Conservation (phyloP, 1,139 yeast species). For the Yamadazyma trypodendri region DNA sequence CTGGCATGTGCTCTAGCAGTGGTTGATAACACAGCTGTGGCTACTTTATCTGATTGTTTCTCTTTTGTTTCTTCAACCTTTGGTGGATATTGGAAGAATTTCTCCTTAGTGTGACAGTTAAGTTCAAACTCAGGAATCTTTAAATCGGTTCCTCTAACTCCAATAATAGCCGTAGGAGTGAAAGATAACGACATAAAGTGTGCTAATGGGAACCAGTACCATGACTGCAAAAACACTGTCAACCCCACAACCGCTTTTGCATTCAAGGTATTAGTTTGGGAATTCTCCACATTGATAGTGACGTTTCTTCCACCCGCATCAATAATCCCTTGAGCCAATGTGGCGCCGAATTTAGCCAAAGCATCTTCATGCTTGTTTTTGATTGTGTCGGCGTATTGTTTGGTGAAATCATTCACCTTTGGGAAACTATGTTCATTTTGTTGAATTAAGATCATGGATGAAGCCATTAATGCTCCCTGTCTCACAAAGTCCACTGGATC, state of each 20-base stretch:
- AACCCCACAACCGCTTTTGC: conserved; percentile 91
- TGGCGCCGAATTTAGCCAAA: conserved; percentile 96
- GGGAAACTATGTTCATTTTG: conserved; percentile 86
- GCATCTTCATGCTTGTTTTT: conserved; percentile 94
- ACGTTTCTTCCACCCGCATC: conserved; percentile 99
- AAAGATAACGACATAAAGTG: conserved; percentile 91
- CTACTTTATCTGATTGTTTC: conserved; percentile 84
- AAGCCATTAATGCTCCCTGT: conserved; percentile 94
- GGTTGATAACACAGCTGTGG: conserved; percentile 91
- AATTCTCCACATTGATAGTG: conserved; percentile 86
- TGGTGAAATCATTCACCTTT: conserved; percentile 74
- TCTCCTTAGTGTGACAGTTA: conserved; percentile 78
- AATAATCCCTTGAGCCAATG: conserved; percentile 94
- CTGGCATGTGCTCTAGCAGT: conserved; percentile 91
- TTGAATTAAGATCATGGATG: conserved; percentile 89
- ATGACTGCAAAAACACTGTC: conserved; percentile 84
- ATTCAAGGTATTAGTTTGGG: conserved; percentile 89
- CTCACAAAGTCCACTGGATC: conserved; percentile 97
- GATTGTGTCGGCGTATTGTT: conserved; percentile 71
- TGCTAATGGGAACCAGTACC: conserved; percentile 99
- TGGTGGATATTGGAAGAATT: conserved; percentile 86
- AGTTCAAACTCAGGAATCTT: conserved; percentile 83
- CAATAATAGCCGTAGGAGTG: conserved; percentile 88
- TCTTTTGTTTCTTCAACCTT: conserved; percentile 77
- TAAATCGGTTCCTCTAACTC: conserved; percentile 76